These are phyloP conservation scores for Monosporascus sp. DNA, from an alignment of 2,329 filamentous ascomycete species.

Conservation along the genomic window DNA sequence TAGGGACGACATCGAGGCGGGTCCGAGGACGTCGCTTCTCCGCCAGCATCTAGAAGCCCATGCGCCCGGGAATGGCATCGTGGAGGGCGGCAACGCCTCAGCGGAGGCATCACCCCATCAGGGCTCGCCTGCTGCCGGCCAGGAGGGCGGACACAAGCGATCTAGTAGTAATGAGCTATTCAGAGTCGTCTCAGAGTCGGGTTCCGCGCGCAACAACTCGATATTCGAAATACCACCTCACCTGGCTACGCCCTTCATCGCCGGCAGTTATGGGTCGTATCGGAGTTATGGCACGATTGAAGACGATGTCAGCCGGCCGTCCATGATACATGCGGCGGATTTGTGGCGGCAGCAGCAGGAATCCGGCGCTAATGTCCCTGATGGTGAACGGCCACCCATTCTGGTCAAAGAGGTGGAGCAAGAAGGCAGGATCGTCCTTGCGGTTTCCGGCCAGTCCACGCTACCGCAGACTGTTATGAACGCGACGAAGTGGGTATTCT, in stretches of 20 bases:
- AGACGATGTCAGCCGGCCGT: slow-evolving; percentile 35
- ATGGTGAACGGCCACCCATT: slow-evolving; percentile 65
- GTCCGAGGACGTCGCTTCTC: slow-evolving; percentile 39
- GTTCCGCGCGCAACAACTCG: slow-evolving; percentile 34
- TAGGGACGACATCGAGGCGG: slow-evolving; percentile 35
- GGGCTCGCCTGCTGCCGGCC: slow-evolving; percentile 1
- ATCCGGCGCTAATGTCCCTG: slow-evolving; percentile 38
- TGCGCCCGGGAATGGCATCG: slow-evolving; percentile 20
- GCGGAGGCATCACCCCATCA: slow-evolving; percentile 12
- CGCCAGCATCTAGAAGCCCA: slow-evolving; percentile 46
- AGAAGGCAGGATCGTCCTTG: slow-evolving; percentile 76
- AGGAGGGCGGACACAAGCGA: slow-evolving; percentile 34
- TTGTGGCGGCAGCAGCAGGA: slow-evolving; percentile 51
- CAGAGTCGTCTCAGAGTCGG: slow-evolving; percentile 22
- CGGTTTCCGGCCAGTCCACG: slow-evolving; percentile 90
- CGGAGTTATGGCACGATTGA: slow-evolving; percentile 51
- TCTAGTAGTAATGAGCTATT: slow-evolving; percentile 37
- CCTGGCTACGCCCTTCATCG: slow-evolving; percentile 62
- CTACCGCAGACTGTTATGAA: slow-evolving; percentile 95
- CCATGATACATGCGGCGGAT: slow-evolving; percentile 47
- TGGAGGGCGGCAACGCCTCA: slow-evolving; percentile 22
- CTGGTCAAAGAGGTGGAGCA: slow-evolving; percentile 87
- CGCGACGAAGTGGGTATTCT: slow-evolving; percentile 63
- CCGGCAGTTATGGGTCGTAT: slow-evolving; percentile 63
- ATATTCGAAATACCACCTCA: slow-evolving; percentile 56